These are phyloP conservation scores for Pseudonectria foliicola DNA, from an alignment of 2,329 filamentous ascomycete genomes.

Conservation along the genomic window DNA sequence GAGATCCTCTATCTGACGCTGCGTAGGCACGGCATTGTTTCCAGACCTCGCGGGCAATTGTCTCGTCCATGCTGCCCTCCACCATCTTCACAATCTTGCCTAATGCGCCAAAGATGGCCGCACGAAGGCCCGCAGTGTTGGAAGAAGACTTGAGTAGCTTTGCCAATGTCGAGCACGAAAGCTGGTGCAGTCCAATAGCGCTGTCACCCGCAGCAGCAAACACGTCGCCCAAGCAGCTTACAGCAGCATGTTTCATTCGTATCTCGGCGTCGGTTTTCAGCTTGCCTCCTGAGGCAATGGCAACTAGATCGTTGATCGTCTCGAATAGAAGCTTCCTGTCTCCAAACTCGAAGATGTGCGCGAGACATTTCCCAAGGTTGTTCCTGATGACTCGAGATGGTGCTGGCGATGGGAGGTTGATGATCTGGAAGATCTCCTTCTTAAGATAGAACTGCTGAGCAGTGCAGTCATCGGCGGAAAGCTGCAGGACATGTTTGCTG, in stretches of 20 bases:
- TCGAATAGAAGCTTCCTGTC: slow-evolving; percentile 91
- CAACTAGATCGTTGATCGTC: slow-evolving; percentile 81
- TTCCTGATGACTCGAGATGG: slow-evolving; percentile 86
- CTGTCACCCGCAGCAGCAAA: slow-evolving; percentile 93
- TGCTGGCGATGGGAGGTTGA: slow-evolving; percentile 75
- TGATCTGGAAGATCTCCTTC: slow-evolving; percentile 87
- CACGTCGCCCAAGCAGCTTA: slow-evolving; percentile 78
- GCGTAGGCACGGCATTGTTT: slow-evolving; percentile 78
- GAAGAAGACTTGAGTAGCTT: slow-evolving; percentile 75
- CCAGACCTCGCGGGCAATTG: slow-evolving; percentile 82
- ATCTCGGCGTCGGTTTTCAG: slow-evolving; percentile 67
- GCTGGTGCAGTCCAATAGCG: slow-evolving; percentile 72
- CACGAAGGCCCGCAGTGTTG: slow-evolving; percentile 74
- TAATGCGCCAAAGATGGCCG: slow-evolving; percentile 67
- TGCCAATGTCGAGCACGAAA: slow-evolving; percentile 64
- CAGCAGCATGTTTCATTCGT: slow-evolving; percentile 78
- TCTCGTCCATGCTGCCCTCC: slow-evolving; percentile 71
- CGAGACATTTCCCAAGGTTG: slow-evolving; percentile 78
- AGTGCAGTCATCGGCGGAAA: slow-evolving; percentile 74
- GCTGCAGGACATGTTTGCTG: slow-evolving; percentile 66
- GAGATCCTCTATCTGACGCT: slow-evolving; percentile 69
- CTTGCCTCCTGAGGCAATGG: slow-evolving; percentile 67
- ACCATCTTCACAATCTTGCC: slow-evolving; percentile 73
- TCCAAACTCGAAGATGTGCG: slow-evolving; percentile 73
- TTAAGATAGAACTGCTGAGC: slow-evolving; percentile 88